phyloP scores from a whole-genome alignment of 805 yeast species.

The Pichia eremophila region DNA sequence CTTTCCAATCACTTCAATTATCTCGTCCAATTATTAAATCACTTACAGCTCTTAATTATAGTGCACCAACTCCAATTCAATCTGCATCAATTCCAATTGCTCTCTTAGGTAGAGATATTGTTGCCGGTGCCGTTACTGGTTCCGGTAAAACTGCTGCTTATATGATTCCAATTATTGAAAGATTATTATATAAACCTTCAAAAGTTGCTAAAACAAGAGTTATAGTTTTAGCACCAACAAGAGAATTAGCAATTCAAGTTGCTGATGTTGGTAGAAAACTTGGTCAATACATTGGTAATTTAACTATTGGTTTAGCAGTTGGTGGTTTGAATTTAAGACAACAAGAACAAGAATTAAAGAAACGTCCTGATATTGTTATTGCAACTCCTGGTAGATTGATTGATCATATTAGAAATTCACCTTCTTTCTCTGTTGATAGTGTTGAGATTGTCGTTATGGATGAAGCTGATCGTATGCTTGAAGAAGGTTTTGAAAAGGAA shows the following conservation, averaged over 20 bases:
- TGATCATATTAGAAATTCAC: constrained; percentile 92
- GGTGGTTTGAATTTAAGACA: constrained; percentile 95
- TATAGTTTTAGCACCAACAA: constrained; percentile 85
- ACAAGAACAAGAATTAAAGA: constrained; percentile 88
- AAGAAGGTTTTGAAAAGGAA: constrained; percentile 97
- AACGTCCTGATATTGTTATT: constrained; percentile 91
- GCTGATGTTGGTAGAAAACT: constrained; percentile 85
- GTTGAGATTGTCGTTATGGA: constrained; percentile 91
- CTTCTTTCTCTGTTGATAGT: constrained; percentile 80
- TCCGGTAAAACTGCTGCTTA: constrained; percentile 99
- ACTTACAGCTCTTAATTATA: constrained; percentile 67
- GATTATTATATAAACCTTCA: constrained; percentile 81
- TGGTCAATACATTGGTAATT: constrained; percentile 62
- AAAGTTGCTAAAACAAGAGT: constrained; percentile 85
- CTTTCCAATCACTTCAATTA: constrained; percentile 68
- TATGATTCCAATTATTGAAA: constrained; percentile 90
- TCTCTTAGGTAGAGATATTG: constrained; percentile 86
- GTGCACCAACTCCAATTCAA: constrained; percentile 91
- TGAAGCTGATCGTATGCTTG: constrained; percentile 99
- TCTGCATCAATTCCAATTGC: constrained; percentile 91
- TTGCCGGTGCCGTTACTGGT: constrained; percentile 99
- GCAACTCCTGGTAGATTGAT: constrained; percentile 99
- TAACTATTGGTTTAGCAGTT: constrained; percentile 90
- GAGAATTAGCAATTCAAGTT: constrained; percentile 96
- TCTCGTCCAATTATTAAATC: constrained; percentile 90